Percentiles rank a stretch among this genome's conserved stretches.
These are phyloP conservation scores for Neurospora sp. DNA, from an alignment of 495 filamentous ascomycete genomes.

Conservation along the genomic window DNA sequence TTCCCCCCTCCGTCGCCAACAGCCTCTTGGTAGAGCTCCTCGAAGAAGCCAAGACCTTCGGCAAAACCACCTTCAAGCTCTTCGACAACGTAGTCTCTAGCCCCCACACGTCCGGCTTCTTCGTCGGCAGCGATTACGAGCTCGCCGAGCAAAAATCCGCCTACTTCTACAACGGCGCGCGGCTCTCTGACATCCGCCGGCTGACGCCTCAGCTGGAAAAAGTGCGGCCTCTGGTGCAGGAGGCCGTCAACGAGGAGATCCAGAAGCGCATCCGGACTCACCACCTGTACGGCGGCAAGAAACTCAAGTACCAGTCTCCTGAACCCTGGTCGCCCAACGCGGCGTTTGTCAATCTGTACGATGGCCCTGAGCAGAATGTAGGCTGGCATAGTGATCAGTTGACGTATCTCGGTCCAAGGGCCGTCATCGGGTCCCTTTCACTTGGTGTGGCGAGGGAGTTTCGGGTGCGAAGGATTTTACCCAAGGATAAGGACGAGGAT, in stretches of 20 bases:
- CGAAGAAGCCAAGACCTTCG: slow-evolving; percentile 63
- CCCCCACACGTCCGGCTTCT: slow-evolving; percentile 74
- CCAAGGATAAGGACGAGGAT: slow-evolving; percentile 38
- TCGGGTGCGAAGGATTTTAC: slow-evolving; percentile 64
- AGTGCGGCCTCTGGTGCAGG: slow-evolving; percentile 56
- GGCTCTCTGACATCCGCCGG: slow-evolving; percentile 60
- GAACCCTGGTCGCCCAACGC: slow-evolving; percentile 73
- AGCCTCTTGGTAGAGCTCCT: slow-evolving; percentile 66
- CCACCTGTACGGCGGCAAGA: slow-evolving; percentile 47
- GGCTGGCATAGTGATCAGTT: slow-evolving; percentile 89
- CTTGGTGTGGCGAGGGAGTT: slow-evolving; percentile 88
- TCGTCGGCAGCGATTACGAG: slow-evolving; percentile 60
- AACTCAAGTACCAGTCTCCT: slow-evolving; percentile 67
- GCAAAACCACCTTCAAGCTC: slow-evolving; percentile 64
- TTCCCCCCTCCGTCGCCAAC: slow-evolving; percentile 60
- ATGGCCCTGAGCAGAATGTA: slow-evolving; percentile 66
- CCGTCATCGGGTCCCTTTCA: slow-evolving; percentile 82
- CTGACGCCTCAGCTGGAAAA: slow-evolving; percentile 60
- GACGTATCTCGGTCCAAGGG: slow-evolving; percentile 82
- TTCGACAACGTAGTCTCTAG: slow-evolving; percentile 77
- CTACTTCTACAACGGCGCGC: slow-evolving; percentile 75
- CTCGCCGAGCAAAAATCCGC: slow-evolving; percentile 55
- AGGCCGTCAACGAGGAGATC: slow-evolving; percentile 66
- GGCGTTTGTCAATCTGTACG: slow-evolving; percentile 89
- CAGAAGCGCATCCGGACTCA: slow-evolving; percentile 49